Evolutionary conservation across 306 rosid species (phyloP), one percentile per base, ranked within the genome.

Genomic region (Glycyrrhiza uralensis): DNA sequence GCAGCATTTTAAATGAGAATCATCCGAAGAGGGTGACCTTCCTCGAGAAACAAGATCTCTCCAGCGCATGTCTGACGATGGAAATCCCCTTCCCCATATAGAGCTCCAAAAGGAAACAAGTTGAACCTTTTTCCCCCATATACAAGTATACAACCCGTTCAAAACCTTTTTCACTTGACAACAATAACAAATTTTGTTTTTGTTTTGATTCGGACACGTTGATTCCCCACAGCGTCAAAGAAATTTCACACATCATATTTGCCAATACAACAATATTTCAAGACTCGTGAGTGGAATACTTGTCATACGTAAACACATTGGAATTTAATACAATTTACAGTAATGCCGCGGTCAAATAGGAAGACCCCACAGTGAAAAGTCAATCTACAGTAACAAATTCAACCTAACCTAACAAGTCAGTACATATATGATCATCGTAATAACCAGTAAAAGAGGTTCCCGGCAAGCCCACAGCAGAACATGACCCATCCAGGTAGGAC

Each of bases 401-500:
- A 46, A 75, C 71, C 72, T 83, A 79, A 51, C 38, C 87, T 79
- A 83, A 69, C 71, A 82, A 30, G 65, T 50, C 72, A 75, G 74
- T 70, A 69, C 75, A 74, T 41, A 79, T 46, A 75, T 57, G 73
- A 83, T 82, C 75, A 82, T 29, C 69, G 42, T 22, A 69, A n/a
- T 57, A 44, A 38, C 58, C 76, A 24, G 45, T 49, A 52, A 47
- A 64, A 74, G 67, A 15, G 39, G 56, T 19, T 22, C 63, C 35
- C 75, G 26, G 67, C 24, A 49, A 72, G 50, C 63, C 55, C 58
- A 55, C 50, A 4, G 69, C 32, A 46, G 51, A 54, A 46, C 55
- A 45, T 44, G 71, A 45, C 19, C 35, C 56, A 29, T 39, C 55
- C 77, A 38, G 46, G 49, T 47, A 54, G 35, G 41, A 11, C 26